phyloP scores from a whole-genome alignment of 768 basidiomycete genomes.

The Termitomyces bulborhizus region DNA sequence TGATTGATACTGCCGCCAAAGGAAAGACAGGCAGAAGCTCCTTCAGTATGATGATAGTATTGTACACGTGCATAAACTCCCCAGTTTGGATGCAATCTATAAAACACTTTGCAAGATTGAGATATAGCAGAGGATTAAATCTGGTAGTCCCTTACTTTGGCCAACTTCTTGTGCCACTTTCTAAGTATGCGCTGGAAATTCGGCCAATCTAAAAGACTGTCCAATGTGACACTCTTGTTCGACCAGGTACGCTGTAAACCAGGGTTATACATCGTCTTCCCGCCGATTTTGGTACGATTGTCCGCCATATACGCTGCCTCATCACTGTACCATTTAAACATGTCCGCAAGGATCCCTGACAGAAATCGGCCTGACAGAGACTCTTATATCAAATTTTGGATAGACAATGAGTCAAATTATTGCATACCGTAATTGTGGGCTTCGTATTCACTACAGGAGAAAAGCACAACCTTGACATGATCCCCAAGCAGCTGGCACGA shows the following conservation, averaged over 20 bases:
- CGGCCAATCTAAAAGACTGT: conserved; percentile 62
- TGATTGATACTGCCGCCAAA: conserved; percentile 41
- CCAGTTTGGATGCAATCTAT: conserved; percentile 75
- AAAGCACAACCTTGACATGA: conserved; percentile 77
- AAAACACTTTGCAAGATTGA: conserved; percentile 49
- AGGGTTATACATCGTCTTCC: conserved; percentile 56
- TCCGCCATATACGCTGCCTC: conserved; percentile 69
- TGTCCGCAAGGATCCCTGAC: conserved; percentile 67
- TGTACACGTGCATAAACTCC: conserved; percentile 98
- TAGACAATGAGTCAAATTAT: background rate
- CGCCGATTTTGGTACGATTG: conserved; percentile 58
- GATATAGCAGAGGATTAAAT: background rate
- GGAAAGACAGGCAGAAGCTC: conserved; percentile 91
- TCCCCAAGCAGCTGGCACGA: conserved; percentile 68
- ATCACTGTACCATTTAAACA: conserved; percentile 75
- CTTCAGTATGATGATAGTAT: conserved; percentile 89
- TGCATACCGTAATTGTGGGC: conserved; percentile 85
- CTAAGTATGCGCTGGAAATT: conserved; percentile 63
- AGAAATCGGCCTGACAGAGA: conserved; percentile 73
- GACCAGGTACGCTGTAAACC: conserved; percentile 56
- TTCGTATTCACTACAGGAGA: conserved; percentile 94
- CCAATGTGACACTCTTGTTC: conserved; percentile 36
- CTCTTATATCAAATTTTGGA: background rate
- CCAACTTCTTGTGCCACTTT: conserved; percentile 83
- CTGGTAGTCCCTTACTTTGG: conserved; percentile 39